Evolutionary conservation across 2,329 filamentous ascomycete genomes (phyloP).

Genomic region (Curvularia eragrostidis): DNA sequence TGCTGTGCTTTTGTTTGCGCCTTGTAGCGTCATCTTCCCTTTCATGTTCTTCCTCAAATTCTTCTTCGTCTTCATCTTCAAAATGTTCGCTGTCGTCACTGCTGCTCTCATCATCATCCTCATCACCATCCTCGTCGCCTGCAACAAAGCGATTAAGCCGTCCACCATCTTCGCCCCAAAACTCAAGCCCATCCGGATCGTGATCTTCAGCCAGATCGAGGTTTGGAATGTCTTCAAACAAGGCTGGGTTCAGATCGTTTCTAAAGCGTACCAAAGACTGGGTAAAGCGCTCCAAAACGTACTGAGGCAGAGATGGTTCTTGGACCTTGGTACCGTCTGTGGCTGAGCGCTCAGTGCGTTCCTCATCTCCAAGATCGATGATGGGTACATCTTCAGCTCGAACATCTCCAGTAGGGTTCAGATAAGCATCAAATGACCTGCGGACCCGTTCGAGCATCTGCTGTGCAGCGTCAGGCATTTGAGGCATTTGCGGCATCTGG

Average conservation of each 20-base stretch:
- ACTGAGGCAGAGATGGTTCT: constrained; percentile 53
- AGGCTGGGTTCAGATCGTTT: constrained; percentile 51
- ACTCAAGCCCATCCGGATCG: constrained; percentile 40
- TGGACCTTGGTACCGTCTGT: constrained; percentile 46
- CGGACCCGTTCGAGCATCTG: constrained; percentile 47
- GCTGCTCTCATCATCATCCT: constrained; percentile 42
- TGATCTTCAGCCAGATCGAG: constrained; percentile 38
- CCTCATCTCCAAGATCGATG: constrained; percentile 47
- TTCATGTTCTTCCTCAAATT: constrained; percentile 36
- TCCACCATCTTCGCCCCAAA: constrained; percentile 44
- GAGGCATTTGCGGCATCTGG: constrained; percentile 37
- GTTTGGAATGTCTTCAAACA: constrained; percentile 43
- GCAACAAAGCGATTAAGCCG: constrained; percentile 31
- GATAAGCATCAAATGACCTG: constrained; percentile 53
- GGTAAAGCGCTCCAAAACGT: constrained; percentile 55
- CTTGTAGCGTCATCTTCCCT: constrained; percentile 38
- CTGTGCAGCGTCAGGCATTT: constrained; percentile 43
- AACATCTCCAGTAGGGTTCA: constrained; percentile 50
- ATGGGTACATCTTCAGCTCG: constrained; percentile 44
- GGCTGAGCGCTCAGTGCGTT: constrained; percentile 43
- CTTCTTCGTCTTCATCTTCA: constrained; percentile 37
- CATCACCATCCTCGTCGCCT: constrained; percentile 38
- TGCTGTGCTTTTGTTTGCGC: constrained; percentile 29
- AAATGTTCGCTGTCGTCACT: constrained; percentile 47
- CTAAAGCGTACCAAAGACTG: constrained; percentile 55